A percentile compares a stretch with the other conserved stretches of the same genome.
These are phyloP conservation scores for Begonia masoniana DNA, from an alignment of 306 rosid species.

Conservation along the genomic window DNA sequence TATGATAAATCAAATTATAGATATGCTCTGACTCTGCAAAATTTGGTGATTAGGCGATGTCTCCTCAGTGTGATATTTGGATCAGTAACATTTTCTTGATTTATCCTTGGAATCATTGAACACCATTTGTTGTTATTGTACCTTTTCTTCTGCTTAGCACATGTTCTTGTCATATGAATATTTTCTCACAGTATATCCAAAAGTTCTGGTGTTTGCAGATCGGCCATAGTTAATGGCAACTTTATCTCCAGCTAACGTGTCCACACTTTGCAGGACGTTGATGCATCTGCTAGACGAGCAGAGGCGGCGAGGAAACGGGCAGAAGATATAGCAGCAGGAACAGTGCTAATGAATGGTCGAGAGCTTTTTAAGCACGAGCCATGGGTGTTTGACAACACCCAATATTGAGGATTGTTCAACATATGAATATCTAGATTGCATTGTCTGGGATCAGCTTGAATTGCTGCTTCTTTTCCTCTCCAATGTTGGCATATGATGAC, in stretches of 20 bases:
- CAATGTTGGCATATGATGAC: background rate
- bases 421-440: background rate
- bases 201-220: too few species aligned
- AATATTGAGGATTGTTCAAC: slow-evolving; percentile 35
- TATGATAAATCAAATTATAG: too few species aligned
- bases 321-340: slow-evolving; percentile 71
- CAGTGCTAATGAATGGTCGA: slow-evolving; percentile 74
- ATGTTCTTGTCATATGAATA: too few species aligned
- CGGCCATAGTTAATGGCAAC: too few species aligned
- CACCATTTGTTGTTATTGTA: too few species aligned
- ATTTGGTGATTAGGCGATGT: too few species aligned
- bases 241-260: background rate
- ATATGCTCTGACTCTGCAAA: too few species aligned
- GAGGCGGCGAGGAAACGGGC: slow-evolving; percentile 65
- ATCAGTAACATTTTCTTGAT: too few species aligned
- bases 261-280: slow-evolving; percentile 49
- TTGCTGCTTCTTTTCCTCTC: background rate
- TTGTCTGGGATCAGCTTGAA: background rate
- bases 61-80: too few species aligned
- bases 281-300: slow-evolving; percentile 50
- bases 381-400: slow-evolving; percentile 77
- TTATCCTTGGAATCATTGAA: too few species aligned
- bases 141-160: too few species aligned
- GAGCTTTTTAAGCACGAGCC: slow-evolving; percentile 78
- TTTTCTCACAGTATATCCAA: too few species aligned